Conservation (phyloP, 2,329 filamentous ascomycete genomes). For the Dryadomyces quercivorus region DNA sequence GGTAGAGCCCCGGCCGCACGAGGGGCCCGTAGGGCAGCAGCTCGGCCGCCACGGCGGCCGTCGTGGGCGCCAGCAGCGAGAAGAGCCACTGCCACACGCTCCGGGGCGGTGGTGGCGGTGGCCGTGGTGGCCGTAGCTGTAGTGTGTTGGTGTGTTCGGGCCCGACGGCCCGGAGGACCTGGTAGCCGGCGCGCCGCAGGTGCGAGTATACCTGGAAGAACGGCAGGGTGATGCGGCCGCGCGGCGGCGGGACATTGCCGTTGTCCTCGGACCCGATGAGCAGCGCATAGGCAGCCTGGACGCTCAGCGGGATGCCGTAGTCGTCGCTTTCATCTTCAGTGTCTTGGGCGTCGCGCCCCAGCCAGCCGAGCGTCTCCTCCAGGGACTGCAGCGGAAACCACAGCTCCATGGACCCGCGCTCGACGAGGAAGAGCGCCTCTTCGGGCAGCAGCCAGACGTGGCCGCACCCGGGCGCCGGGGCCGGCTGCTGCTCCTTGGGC, state of each 20-base stretch:
- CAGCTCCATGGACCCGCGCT: constrained; percentile 76
- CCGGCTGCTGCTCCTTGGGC: constrained; percentile 32
- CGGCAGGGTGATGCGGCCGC: constrained; percentile 54
- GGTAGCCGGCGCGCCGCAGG: constrained; percentile 72
- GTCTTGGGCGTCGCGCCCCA: constrained; percentile 2
- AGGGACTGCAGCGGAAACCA: constrained; percentile 60
- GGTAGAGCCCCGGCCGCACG: constrained; percentile 50
- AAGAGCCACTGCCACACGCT: constrained; percentile 41
- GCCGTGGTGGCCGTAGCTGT: neutral
- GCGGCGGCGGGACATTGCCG: constrained; percentile 22
- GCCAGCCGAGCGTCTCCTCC: constrained; percentile 28
- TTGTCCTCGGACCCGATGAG: constrained; percentile 57
- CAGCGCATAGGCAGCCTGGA: constrained; percentile 81
- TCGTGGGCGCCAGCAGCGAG: constrained; percentile 15
- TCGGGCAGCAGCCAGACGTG: constrained; percentile 80
- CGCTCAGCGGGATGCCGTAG: constrained; percentile 67
- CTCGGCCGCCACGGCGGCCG: neutral
- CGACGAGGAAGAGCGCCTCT: constrained; percentile 79
- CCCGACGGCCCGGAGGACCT: constrained; percentile 32
- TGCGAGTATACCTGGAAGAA: constrained; percentile 82
- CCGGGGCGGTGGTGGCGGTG: constrained; percentile 4
- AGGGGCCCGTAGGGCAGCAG: constrained; percentile 37
- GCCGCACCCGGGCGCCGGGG: constrained; percentile 32
- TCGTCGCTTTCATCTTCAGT: constrained; percentile 11
- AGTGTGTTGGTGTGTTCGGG: neutral